A percentile compares a stretch with the other conserved stretches of the same genome.
Evolutionary conservation across 345 rosid species (phyloP).

Genomic region (Syzygium oleosum): DNA sequence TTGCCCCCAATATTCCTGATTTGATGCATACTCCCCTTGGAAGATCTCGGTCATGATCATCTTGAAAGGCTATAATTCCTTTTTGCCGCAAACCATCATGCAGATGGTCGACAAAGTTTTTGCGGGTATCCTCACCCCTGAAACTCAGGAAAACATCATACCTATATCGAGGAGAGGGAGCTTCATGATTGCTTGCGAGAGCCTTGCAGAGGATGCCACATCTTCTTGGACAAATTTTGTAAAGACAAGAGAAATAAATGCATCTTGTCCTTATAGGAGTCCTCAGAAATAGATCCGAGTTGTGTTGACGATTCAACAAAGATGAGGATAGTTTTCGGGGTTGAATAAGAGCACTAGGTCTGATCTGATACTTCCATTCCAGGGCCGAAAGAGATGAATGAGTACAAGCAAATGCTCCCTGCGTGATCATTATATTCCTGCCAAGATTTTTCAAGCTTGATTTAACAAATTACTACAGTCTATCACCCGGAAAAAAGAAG

Average conservation of each 20-base stretch:
- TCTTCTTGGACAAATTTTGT: not conserved
- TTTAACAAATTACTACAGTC: too few species aligned
- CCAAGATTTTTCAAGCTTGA: not conserved
- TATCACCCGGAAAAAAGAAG: not conserved
- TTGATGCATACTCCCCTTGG: not conserved
- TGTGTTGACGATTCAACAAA: not conserved
- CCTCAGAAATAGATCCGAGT: not conserved
- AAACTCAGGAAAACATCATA: slow-evolving; percentile 18
- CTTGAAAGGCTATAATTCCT: not conserved
- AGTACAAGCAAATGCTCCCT: not conserved
- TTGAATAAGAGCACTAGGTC: not conserved
- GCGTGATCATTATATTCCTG: not conserved
- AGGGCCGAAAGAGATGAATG: not conserved
- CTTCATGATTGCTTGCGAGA: too few species aligned
- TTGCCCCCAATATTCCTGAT: not conserved
- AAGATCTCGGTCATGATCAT: not conserved
- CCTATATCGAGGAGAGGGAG: not conserved
- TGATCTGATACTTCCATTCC: not conserved
- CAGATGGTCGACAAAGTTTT: not conserved
- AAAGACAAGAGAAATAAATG: not conserved
- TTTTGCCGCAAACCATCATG: not conserved
- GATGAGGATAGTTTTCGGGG: not conserved
- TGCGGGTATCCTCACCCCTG: slow-evolving; percentile 6
- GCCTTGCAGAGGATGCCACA: not conserved
- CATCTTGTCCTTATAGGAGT: not conserved